A percentile compares a stretch with the other conserved stretches of the same genome.
Evolutionary conservation across 495 filamentous ascomycete species (phyloP).

Genomic region (Penicillium canescens): DNA sequence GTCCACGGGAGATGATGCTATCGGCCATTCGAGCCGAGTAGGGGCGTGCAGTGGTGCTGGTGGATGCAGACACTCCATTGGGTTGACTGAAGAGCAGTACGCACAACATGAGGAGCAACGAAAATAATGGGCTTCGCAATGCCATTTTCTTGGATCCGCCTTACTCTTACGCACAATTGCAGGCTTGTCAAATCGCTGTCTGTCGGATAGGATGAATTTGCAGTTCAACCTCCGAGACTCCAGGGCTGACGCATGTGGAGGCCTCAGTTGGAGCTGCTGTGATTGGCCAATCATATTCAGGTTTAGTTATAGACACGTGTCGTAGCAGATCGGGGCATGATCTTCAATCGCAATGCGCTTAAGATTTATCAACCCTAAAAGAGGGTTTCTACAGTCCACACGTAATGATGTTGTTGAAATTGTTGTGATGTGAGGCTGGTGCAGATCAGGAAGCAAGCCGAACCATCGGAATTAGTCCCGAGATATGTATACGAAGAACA

Average conservation of each 20-base stretch:
- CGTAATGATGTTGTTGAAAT: no score
- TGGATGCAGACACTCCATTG: neutral
- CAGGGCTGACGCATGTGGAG: neutral
- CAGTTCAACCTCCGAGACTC: neutral
- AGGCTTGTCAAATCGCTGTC: neutral
- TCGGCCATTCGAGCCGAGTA: slow-evolving; percentile 51
- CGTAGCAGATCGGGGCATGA: neutral
- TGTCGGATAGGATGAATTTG: neutral
- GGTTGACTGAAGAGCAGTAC: neutral
- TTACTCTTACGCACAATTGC: neutral
- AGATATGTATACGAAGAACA: no score
- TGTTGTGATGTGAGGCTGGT: no score
- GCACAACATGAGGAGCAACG: neutral
- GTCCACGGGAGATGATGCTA: slow-evolving; percentile 47
- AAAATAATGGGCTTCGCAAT: neutral
- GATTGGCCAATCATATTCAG: neutral
- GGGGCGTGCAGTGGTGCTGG: slow-evolving; percentile 7
- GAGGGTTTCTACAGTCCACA: neutral
- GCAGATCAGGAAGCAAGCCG: no score
- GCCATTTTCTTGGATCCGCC: neutral
- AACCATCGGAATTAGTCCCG: no score
- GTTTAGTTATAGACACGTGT: neutral
- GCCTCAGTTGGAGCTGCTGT: neutral
- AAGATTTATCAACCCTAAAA: neutral
- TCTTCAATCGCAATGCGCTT: neutral